phyloP scores from a whole-genome alignment of 2,329 filamentous ascomycete species.

The Phyllosticta citrichinensis region DNA sequence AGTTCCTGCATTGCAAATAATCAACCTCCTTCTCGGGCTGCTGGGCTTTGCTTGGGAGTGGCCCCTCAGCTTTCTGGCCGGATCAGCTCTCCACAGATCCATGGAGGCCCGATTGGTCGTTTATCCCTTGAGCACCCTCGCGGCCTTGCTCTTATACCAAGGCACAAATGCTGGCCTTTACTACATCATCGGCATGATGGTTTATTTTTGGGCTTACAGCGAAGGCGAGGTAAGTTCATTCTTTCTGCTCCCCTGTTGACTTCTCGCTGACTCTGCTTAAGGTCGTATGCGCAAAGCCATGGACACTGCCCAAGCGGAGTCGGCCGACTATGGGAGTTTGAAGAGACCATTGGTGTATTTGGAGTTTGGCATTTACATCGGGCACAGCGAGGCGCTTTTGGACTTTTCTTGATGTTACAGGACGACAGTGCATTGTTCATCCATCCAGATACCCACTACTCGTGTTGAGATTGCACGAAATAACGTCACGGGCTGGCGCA shows the following conservation, averaged over 20 bases:
- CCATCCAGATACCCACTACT: neutral
- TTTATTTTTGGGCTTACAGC: conserved; percentile 96
- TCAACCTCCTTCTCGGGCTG: conserved; percentile 78
- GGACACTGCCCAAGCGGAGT: conserved; percentile 38
- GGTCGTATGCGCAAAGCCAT: conserved; percentile 40
- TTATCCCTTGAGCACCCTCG: conserved; percentile 67
- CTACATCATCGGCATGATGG: conserved; percentile 72
- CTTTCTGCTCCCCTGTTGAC: neutral
- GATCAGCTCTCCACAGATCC: conserved; percentile 64
- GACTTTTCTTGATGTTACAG: neutral
- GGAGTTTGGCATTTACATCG: neutral
- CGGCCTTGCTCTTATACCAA: conserved; percentile 76
- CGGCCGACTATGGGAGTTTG: neutral
- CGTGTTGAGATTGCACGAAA: neutral
- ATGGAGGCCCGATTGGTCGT: conserved; percentile 77
- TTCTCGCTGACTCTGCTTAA: conserved; percentile 16
- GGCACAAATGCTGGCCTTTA: conserved; percentile 87
- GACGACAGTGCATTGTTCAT: neutral
- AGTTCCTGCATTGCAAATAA: conserved; percentile 75
- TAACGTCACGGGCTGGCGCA: neutral
- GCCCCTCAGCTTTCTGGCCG: conserved; percentile 70
- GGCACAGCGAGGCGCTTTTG: neutral
- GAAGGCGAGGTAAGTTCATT: conserved; percentile 75
- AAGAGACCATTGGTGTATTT: neutral
- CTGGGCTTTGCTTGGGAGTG: conserved; percentile 80